These are phyloP conservation scores for Strombidium stylifer DNA, from an alignment of 73 alveolate genomes.

Conservation along the genomic window DNA sequence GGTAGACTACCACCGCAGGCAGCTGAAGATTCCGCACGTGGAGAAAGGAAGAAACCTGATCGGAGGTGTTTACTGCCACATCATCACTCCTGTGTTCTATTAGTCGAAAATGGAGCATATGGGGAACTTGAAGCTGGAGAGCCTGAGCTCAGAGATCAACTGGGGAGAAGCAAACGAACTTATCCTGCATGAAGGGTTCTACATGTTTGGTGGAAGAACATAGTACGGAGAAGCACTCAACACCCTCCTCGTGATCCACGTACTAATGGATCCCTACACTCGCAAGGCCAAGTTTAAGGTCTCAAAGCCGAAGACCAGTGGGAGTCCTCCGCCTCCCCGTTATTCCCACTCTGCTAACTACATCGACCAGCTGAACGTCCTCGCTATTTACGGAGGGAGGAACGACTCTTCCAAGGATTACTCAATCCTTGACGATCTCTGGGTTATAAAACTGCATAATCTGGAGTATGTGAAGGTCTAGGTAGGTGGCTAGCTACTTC, in stretches of 20 bases:
- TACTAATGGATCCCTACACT: slow-evolving; percentile 72
- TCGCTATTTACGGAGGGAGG: slow-evolving; percentile 91
- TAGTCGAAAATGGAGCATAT: neutral
- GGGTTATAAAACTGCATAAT: slow-evolving; percentile 15
- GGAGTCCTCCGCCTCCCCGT: slow-evolving; percentile 85
- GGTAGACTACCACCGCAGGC: too few species aligned
- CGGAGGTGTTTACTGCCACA: too few species aligned
- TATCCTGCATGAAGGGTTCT: slow-evolving; percentile 80
- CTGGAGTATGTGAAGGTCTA: slow-evolving; percentile 11
- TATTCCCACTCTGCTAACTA: slow-evolving; percentile 84
- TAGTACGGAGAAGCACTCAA: slow-evolving; percentile 70
- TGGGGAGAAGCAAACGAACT: slow-evolving; percentile 30
- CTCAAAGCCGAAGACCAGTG: slow-evolving; percentile 69
- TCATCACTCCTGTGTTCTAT: slow-evolving; percentile 20
- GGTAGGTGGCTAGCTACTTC: neutral
- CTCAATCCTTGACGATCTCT: slow-evolving; percentile 18
- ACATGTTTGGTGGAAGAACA: slow-evolving; percentile 90
- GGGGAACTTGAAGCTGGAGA: neutral
- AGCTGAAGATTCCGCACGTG: too few species aligned
- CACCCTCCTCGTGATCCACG: slow-evolving; percentile 67
- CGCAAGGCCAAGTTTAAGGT: slow-evolving; percentile 31
- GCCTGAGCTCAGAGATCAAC: neutral
- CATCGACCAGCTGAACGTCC: slow-evolving; percentile 65
- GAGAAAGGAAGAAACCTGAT: too few species aligned
- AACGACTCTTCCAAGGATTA: slow-evolving; percentile 52